Conservation (phyloP, 2,329 filamentous ascomycete species). For the Helotiales sp. region DNA sequence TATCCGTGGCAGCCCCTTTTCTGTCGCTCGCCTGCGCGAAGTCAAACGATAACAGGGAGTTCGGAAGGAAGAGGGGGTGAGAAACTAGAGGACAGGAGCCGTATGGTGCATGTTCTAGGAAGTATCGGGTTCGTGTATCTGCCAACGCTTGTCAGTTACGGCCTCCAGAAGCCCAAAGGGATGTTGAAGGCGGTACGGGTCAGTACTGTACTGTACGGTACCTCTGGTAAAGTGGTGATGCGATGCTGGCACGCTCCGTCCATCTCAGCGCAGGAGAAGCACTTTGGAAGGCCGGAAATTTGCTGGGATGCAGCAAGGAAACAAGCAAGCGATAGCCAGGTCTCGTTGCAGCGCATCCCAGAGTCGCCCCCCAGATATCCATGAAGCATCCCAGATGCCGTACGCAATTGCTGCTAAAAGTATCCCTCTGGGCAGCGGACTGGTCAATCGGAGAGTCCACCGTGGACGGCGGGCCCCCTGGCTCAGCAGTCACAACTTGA, state of each 20-base stretch:
- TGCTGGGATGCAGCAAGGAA: background rate
- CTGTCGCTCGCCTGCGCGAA: background rate
- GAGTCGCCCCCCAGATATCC: background rate
- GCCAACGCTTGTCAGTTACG: background rate
- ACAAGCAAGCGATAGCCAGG: background rate
- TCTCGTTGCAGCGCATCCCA: too few relatives aligned
- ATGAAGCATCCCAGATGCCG: background rate
- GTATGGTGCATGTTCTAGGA: background rate
- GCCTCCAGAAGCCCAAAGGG: too few relatives aligned
- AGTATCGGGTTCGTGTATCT: too few relatives aligned
- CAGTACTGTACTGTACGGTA: too few relatives aligned
- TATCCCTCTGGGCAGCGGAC: background rate
- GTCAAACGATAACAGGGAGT: background rate
- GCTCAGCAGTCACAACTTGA: background rate
- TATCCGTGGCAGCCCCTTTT: slow-evolving; percentile 3
- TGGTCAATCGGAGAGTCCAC: background rate
- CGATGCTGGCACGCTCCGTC: too few relatives aligned
- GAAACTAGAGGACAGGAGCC: slow-evolving; percentile 6
- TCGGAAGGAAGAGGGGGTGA: background rate
- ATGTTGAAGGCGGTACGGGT: too few relatives aligned
- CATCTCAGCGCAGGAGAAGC: background rate
- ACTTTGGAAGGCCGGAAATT: slow-evolving; percentile 1
- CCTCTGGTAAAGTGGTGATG: background rate
- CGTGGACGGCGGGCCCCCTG: background rate
- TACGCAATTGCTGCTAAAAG: slow-evolving; percentile 1